phyloP scores from a whole-genome alignment of 257 asterid species.

The Plantago elongata region DNA sequence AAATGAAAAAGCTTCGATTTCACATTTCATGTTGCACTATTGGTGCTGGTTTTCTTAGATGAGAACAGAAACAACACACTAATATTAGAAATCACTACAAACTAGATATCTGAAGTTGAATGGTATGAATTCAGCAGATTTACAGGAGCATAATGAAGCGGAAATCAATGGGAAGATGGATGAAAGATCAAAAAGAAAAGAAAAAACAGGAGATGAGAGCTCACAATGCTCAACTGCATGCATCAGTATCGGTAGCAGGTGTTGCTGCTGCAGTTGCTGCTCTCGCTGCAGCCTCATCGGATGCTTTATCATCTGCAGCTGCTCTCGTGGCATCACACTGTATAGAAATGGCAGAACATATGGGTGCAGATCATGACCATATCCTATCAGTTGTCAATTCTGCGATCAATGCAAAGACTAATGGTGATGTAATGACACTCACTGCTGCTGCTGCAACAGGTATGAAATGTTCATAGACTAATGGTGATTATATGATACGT shows the following conservation, averaged over 20 bases:
- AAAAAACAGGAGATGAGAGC: constrained; percentile 77
- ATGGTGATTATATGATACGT: constrained; percentile 49
- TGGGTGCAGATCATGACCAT: constrained; percentile 79
- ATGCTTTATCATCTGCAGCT: constrained; percentile 77
- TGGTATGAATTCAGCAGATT: constrained; percentile 27
- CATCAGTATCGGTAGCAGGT: constrained; percentile 76
- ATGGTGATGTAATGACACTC: constrained; percentile 78
- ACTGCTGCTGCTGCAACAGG: constrained; percentile 97
- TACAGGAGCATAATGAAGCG: constrained; percentile 51
- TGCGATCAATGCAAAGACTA: constrained; percentile 66
- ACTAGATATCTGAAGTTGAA: constrained; percentile 6
- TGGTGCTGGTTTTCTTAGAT: too few species aligned
- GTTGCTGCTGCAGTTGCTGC: constrained; percentile 93
- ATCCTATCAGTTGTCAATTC: constrained; percentile 58
- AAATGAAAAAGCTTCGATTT: too few species aligned
- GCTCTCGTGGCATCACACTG: constrained; percentile 94
- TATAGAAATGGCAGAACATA: constrained; percentile 81
- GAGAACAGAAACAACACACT: not conserved
- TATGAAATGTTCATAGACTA: too few species aligned
- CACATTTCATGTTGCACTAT: too few species aligned
- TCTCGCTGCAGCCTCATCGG: constrained; percentile 58
- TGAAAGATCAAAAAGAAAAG: constrained; percentile 75
- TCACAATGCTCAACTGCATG: constrained; percentile 78
- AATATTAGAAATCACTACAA: constrained; percentile 1
- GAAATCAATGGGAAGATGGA: constrained; percentile 66